Conservation (phyloP, 345 rosid species). For the Euphorbia pulcherrima region DNA sequence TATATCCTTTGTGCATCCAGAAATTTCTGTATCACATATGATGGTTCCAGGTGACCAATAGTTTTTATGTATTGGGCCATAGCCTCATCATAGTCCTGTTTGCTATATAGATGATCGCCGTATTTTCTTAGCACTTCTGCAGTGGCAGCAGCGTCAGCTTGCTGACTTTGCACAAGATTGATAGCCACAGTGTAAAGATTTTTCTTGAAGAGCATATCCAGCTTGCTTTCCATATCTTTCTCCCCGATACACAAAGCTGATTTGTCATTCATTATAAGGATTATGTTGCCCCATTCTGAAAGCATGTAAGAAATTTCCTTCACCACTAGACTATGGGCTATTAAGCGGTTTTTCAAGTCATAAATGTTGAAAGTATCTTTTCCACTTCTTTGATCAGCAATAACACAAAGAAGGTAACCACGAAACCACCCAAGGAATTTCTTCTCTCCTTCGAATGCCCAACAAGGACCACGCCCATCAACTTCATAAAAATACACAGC, state of each 20-base stretch:
- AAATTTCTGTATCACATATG: slow-evolving; percentile 96
- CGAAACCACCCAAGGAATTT: slow-evolving; percentile 91
- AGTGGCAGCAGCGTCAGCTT: slow-evolving; percentile 98
- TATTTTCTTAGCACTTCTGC: slow-evolving; percentile 96
- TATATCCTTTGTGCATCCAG: slow-evolving; percentile 96
- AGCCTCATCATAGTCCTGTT: slow-evolving; percentile 94
- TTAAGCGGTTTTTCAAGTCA: slow-evolving; percentile 84
- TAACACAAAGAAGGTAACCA: slow-evolving; percentile 85
- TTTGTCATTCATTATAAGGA: slow-evolving; percentile 69
- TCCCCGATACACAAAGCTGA: slow-evolving; percentile 77
- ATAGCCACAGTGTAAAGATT: slow-evolving; percentile 88
- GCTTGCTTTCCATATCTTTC: slow-evolving; percentile 99
- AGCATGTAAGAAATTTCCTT: slow-evolving; percentile 92
- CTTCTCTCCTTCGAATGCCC: slow-evolving; percentile 99
- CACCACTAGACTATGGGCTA: slow-evolving; percentile 79
- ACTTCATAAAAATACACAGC: slow-evolving; percentile 94
- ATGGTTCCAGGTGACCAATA: slow-evolving; percentile 96
- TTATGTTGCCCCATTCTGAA: slow-evolving; percentile 90
- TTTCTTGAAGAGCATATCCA: slow-evolving; percentile 97
- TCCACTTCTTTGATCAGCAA: slow-evolving; percentile 77
- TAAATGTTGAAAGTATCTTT: slow-evolving; percentile 71
- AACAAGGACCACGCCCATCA: slow-evolving; percentile 99
- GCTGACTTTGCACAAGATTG: slow-evolving; percentile 96
- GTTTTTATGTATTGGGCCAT: slow-evolving; percentile 92
- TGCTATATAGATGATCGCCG: slow-evolving; percentile 90